A percentile compares a stretch with the other conserved stretches of the same genome.
These are phyloP conservation scores for Lasiosphaeria miniovina DNA, from an alignment of 495 filamentous ascomycete genomes.

Conservation along the genomic window DNA sequence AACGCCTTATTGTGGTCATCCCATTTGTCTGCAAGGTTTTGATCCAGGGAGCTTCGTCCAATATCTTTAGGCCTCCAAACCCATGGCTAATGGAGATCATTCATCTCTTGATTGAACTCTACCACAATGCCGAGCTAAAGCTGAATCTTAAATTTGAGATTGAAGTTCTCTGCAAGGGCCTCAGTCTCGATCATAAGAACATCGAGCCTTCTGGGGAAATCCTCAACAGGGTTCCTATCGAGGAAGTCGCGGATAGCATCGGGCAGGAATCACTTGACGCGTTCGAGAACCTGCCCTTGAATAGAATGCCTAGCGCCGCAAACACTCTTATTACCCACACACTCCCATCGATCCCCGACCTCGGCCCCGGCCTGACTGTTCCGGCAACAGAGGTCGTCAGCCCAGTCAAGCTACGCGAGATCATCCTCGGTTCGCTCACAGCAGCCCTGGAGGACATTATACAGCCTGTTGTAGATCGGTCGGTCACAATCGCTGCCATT, in stretches of 20 bases:
- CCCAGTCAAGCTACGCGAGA: conserved; percentile 68
- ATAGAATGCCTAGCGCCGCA: conserved; percentile 64
- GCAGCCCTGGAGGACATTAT: conserved; percentile 92
- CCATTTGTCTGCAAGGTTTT: conserved; percentile 97
- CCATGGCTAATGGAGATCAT: conserved; percentile 97
- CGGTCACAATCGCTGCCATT: conserved; percentile 95
- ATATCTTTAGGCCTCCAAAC: conserved; percentile 89
- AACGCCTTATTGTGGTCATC: conserved; percentile 85
- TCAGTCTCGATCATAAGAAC: conserved; percentile 81
- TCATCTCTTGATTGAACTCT: conserved; percentile 81
- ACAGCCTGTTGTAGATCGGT: conserved; percentile 91
- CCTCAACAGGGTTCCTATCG: conserved; percentile 62
- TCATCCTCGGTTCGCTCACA: conserved; percentile 78
- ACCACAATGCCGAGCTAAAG: conserved; percentile 87
- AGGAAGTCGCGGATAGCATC: conserved; percentile 57
- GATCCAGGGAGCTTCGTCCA: conserved; percentile 75
- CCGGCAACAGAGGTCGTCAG: conserved; percentile 75
- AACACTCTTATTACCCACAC: conserved; percentile 69
- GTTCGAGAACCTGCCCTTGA: conserved; percentile 75
- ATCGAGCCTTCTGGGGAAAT: conserved; percentile 83
- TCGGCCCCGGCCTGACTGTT: conserved; percentile 68
- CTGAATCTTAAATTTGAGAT: conserved; percentile 97
- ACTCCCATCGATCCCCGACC: conserved; percentile 72
- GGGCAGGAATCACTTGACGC: conserved; percentile 55
- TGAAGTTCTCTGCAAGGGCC: conserved; percentile 88